Evolutionary conservation across 2,329 filamentous ascomycete species (phyloP).

Genomic region (Trichoderma atrobrunneum): DNA sequence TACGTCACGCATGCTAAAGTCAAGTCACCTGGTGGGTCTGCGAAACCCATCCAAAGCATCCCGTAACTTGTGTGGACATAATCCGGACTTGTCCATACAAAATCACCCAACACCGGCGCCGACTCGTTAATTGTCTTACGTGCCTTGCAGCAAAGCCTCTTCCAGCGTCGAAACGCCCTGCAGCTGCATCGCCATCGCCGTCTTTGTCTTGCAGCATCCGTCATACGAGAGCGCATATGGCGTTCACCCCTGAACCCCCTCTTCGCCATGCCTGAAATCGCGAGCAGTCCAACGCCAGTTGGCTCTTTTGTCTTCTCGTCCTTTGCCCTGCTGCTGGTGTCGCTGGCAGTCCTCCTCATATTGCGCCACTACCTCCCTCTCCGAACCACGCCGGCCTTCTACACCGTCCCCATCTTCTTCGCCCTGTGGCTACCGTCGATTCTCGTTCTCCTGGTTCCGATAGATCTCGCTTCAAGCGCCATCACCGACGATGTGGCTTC

Average conservation of each 20-base stretch:
- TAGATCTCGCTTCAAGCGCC: slow-evolving; percentile 87
- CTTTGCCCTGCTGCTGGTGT: slow-evolving; percentile 70
- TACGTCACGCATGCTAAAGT: slow-evolving; percentile 6
- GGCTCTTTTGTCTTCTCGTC: slow-evolving; percentile 77
- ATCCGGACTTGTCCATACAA: not conserved
- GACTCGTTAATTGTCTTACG: not conserved
- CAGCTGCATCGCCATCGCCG: not conserved
- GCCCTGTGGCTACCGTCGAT: slow-evolving; percentile 90
- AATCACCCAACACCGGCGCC: not conserved
- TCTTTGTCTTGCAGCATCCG: not conserved
- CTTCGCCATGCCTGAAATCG: slow-evolving; percentile 50
- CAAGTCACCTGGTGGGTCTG: not conserved
- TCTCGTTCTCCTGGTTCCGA: slow-evolving; percentile 88
- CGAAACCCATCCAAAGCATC: not conserved
- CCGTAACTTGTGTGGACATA: not conserved
- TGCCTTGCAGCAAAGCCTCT: not conserved
- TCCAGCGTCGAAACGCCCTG: not conserved
- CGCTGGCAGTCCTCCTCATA: slow-evolving; percentile 74
- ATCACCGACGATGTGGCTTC: slow-evolving; percentile 66
- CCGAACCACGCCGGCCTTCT: slow-evolving; percentile 84
- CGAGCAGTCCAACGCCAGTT: slow-evolving; percentile 59
- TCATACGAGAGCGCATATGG: slow-evolving; percentile 27
- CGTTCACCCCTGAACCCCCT: slow-evolving; percentile 24
- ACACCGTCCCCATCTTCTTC: slow-evolving; percentile 90
- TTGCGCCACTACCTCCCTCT: slow-evolving; percentile 88